Evolutionary conservation across 257 asterid species (phyloP), one percentile per base, ranked within the genome.

Genomic region (Nicotiana sylvestris): DNA sequence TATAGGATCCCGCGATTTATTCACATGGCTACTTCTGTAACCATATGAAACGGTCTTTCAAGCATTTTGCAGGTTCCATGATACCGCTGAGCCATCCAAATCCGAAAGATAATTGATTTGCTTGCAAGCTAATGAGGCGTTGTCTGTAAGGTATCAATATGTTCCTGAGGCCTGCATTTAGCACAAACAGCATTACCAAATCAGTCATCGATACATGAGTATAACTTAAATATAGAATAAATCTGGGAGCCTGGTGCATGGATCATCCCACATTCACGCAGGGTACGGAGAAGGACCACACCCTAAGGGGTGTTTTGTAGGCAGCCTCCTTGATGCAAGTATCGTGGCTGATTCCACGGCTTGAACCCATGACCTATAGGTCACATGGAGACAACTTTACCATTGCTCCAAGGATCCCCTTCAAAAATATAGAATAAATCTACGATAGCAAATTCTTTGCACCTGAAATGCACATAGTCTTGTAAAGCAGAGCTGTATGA

Each of bases 381-480:
- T 5, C 43, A 37, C 8, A 37, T 1, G 43, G 7, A 37, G 8
- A 37, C 8, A 37, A 37, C 43, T 37, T 37, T 37, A 37, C 8
- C 43, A 37, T 37, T 37, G 7, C 1, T 37, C 7, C 43, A 37
- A 37, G 43, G 43, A 7, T 37, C 43, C 43, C 43, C 43, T 5
- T 37, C 7, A 37, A 5, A 37, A 37, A 37, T 37, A 21, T 21
- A 21, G 21, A 21, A 21, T 21, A 21, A 21, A 21, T 21, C 21
- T 21, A 21, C 7, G 6, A 79, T 37, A 32, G 57, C 18, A 21
- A 39, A 55, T 39, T n/a, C 8, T 46, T 33, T 66, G 57, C 89
- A 95, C 98, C 98, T 85, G 99, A 95, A 69, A 70, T 88, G 90
- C 99, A 95, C 99, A 95, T 95, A 58, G 89, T 86, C 87, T 92